phyloP scores from a whole-genome alignment of 208 protist species.

The Trypanosoma caninum region DNA sequence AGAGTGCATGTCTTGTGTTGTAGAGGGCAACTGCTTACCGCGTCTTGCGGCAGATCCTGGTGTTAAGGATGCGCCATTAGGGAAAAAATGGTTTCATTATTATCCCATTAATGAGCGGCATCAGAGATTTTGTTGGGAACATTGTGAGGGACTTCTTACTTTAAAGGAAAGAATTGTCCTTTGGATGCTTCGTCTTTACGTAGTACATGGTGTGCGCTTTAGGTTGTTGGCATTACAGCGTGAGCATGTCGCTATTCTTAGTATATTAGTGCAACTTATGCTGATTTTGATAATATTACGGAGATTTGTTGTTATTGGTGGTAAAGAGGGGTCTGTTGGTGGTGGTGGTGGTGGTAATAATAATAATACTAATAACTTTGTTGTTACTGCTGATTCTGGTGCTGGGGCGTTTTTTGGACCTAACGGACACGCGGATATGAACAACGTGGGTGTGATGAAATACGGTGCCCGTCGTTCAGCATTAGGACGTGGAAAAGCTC shows the following conservation, averaged over 20 bases:
- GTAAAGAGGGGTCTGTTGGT: background rate
- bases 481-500: constrained; percentile 4
- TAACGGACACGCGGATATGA: background rate
- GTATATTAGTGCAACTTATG: constrained; percentile 3
- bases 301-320: background rate
- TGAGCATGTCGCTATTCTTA: background rate
- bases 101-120: constrained; percentile 28
- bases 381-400: too few relatives aligned
- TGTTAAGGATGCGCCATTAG: background rate
- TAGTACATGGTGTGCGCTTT: constrained; percentile 9
- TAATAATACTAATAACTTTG: background rate
- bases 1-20: constrained; percentile 2
- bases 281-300: constrained; percentile 10
- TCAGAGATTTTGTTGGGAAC: constrained; percentile 28
- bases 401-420: too few relatives aligned
- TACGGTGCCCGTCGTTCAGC: constrained; percentile 2
- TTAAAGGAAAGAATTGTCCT: constrained; percentile 17
- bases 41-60: background rate
- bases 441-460: constrained; percentile 12
- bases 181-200: constrained; percentile 15
- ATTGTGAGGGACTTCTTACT: constrained; percentile 39
- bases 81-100: constrained; percentile 31
- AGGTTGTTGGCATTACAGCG: constrained; percentile 14
- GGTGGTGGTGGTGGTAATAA: background rate
- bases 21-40: background rate